Conservation (phyloP, 805 yeast species). For the Candida corydali region DNA sequence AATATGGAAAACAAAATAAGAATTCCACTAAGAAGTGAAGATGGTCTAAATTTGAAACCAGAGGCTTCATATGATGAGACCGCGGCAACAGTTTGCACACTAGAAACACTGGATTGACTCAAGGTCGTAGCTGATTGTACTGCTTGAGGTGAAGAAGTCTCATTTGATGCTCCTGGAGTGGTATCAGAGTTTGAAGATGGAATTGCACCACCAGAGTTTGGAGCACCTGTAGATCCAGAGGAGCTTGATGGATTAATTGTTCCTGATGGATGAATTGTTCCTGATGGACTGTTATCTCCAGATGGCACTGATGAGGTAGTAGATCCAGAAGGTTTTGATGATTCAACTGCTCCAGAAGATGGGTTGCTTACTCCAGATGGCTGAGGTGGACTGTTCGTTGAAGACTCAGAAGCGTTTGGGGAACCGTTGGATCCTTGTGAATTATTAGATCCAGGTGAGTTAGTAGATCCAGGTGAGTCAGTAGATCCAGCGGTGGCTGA, state of each 20-base stretch:
- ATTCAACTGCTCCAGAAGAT: neutral
- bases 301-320: neutral
- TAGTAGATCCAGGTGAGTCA: neutral
- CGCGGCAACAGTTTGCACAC: neutral
- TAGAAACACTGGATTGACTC: neutral
- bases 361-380: neutral
- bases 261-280: neutral
- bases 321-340: neutral
- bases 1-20: slow-evolving; percentile 1
- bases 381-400: neutral
- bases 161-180: neutral
- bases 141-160: neutral
- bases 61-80: neutral
- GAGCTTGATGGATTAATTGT: neutral
- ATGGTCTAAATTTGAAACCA: neutral
- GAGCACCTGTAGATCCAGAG: neutral
- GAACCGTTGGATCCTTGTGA: neutral
- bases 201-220: neutral
- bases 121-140: neutral
- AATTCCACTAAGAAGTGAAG: neutral
- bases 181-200: neutral
- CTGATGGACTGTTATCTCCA: neutral
- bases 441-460: neutral
- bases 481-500: neutral
- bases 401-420: neutral